Evolutionary conservation across 495 filamentous ascomycete species (phyloP).

Genomic region (Cercophora scortea): DNA sequence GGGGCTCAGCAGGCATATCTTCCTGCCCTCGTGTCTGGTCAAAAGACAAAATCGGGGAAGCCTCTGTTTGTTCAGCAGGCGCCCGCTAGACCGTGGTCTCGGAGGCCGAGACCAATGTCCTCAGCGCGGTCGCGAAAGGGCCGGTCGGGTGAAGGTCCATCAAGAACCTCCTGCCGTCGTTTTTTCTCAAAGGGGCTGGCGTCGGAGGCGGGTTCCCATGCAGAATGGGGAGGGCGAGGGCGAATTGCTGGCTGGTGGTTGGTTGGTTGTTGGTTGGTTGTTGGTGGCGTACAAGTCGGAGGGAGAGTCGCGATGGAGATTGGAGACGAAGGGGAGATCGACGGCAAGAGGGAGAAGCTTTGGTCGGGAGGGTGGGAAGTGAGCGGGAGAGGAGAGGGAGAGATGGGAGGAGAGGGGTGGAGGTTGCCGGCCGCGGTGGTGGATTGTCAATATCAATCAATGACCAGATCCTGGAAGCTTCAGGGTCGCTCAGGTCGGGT

Average conservation of each 20-base stretch:
- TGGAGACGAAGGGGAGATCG: background rate
- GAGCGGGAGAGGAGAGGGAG: background rate
- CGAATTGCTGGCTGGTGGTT: too few relatives aligned
- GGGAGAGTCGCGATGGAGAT: background rate
- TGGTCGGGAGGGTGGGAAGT: background rate
- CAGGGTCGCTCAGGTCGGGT: conserved; percentile 3
- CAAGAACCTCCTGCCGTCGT: conserved; percentile 30
- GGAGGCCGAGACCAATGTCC: conserved; percentile 39
- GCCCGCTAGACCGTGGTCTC: conserved; percentile 40
- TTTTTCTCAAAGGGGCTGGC: background rate
- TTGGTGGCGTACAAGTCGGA: background rate
- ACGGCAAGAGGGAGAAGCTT: background rate
- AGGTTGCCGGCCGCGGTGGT: background rate
- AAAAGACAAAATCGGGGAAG: background rate
- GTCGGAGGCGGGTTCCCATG: too few relatives aligned
- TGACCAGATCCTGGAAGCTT: background rate
- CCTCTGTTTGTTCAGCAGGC: conserved; percentile 10
- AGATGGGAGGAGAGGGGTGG: background rate
- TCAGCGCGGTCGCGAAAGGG: conserved; percentile 53
- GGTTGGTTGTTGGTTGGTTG: background rate
- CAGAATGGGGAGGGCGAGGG: too few relatives aligned
- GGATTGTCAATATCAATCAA: background rate
- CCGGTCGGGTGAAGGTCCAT: conserved; percentile 53
- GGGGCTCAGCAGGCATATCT: conserved; percentile 43
- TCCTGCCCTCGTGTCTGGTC: background rate